Percentiles rank a stretch among this genome's conserved stretches.
These are phyloP conservation scores for Ganoderma boninense DNA, from an alignment of 1,284 basidiomycete genomes.

Conservation along the genomic window DNA sequence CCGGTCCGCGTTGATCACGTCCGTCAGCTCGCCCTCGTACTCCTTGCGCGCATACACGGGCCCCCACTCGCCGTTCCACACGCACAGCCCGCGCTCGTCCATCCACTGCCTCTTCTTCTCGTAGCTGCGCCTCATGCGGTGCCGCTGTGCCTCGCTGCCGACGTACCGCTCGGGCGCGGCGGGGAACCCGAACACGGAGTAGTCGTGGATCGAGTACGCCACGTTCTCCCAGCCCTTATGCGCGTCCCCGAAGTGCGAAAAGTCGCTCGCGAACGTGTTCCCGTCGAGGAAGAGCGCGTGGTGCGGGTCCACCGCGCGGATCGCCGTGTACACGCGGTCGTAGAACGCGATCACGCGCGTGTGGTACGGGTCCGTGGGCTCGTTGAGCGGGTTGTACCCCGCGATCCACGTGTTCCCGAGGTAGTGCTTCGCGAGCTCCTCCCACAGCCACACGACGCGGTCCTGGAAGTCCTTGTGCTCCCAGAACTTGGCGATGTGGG, in stretches of 20 bases:
- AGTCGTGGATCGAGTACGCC: constrained; percentile 85
- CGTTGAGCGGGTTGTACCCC: constrained; percentile 81
- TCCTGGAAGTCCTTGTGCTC: constrained; percentile 74
- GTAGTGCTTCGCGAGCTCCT: constrained; percentile 72
- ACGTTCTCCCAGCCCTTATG: constrained; percentile 61
- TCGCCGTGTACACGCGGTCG: constrained; percentile 60
- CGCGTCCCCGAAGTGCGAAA: constrained; percentile 67
- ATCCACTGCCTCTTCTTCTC: constrained; percentile 76
- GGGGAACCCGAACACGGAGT: constrained; percentile 76
- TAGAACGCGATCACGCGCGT: constrained; percentile 66
- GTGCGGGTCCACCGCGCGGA: constrained; percentile 67
- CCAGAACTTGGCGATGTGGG: constrained; percentile 70
- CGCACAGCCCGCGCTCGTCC: constrained; percentile 69
- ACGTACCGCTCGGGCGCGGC: constrained; percentile 59
- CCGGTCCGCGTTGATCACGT: constrained; percentile 71
- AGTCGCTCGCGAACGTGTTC: constrained; percentile 83
- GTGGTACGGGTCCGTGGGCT: constrained; percentile 70
- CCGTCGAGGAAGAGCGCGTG: constrained; percentile 77
- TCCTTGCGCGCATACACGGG: constrained; percentile 69
- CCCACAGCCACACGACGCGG: constrained; percentile 75
- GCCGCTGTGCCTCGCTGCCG: constrained; percentile 59
- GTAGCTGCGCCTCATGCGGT: constrained; percentile 60
- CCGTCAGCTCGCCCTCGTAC: constrained; percentile 68
- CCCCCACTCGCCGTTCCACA: constrained; percentile 85
- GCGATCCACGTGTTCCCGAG: constrained; percentile 68